These are phyloP conservation scores for Leccinum fibrillosum DNA, from an alignment of 768 basidiomycete species.

Conservation along the genomic window DNA sequence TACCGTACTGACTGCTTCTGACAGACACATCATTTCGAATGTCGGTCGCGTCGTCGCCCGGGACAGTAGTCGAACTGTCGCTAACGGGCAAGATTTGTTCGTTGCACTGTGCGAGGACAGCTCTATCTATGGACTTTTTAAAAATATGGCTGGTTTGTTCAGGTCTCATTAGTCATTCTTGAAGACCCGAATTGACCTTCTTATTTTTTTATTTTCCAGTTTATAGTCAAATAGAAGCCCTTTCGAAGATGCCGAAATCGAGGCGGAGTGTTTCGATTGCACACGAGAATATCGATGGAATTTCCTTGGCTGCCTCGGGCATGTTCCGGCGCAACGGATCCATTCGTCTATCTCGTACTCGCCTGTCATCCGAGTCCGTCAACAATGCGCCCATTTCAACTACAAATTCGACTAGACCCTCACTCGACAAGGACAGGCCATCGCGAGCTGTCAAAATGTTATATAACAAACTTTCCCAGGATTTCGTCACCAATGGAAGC, in stretches of 20 bases:
- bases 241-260: constrained; percentile 55
- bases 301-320: constrained; percentile 38
- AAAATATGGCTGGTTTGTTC: constrained; percentile 71
- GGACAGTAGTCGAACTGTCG: constrained; percentile 75
- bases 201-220: constrained; percentile 34
- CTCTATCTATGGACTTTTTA: constrained; percentile 80
- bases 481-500: constrained; percentile 36
- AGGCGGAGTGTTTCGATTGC: constrained; percentile 70
- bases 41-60: constrained; percentile 82
- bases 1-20: constrained; percentile 5
- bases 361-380: constrained; percentile 41
- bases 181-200: constrained; percentile 10
- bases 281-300: constrained; percentile 45
- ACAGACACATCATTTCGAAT: constrained; percentile 79
- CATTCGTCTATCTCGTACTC: constrained; percentile 24
- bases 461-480: constrained; percentile 38
- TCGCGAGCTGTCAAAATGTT: constrained; percentile 60
- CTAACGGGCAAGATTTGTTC: constrained; percentile 80
- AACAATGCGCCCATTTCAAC: constrained; percentile 20
- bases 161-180: constrained; percentile 14
- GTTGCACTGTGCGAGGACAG: constrained; percentile 89
- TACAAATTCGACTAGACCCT: constrained; percentile 44
- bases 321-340: constrained; percentile 23
- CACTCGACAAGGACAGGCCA: constrained; percentile 53
- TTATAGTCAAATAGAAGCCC: constrained; percentile 72